phyloP scores from a whole-genome alignment of 2,329 filamentous ascomycete genomes.

The Ambrosiella xylebori region DNA sequence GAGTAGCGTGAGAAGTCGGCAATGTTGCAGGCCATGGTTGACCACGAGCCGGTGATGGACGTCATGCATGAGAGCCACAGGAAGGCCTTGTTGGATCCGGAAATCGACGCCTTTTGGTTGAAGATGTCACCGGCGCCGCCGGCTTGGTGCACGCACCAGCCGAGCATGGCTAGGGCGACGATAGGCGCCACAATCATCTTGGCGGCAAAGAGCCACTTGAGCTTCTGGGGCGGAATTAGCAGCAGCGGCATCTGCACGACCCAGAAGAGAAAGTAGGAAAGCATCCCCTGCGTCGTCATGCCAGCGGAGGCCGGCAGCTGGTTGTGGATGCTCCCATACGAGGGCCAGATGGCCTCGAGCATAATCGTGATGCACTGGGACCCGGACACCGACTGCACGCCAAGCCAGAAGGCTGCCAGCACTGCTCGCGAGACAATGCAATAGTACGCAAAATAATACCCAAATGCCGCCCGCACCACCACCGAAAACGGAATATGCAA shows the following conservation, averaged over 20 bases:
- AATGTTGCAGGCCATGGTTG: constrained; percentile 33
- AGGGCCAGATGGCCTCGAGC: constrained; percentile 24
- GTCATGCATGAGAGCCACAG: constrained; percentile 26
- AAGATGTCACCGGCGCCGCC: constrained; percentile 14
- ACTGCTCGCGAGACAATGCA: constrained; percentile 24
- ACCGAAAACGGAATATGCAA: constrained; percentile 25
- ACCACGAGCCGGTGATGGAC: constrained; percentile 31
- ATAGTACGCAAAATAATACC: constrained; percentile 25
- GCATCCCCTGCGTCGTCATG: constrained; percentile 21
- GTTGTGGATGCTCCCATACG: constrained; percentile 23
- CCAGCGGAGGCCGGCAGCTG: constrained; percentile 21
- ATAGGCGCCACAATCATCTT: constrained; percentile 19
- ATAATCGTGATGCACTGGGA: constrained; percentile 18
- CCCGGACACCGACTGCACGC: constrained; percentile 25
- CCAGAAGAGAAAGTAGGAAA: constrained; percentile 31
- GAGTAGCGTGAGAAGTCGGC: constrained; percentile 22
- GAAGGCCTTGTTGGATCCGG: constrained; percentile 23
- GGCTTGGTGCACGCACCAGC: constrained; percentile 21
- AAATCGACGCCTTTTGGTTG: constrained; percentile 14
- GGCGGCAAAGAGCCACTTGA: constrained; percentile 26
- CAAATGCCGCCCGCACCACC: constrained; percentile 24
- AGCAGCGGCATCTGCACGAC: constrained; percentile 27
- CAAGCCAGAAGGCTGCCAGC: constrained; percentile 28
- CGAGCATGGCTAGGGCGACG: constrained; percentile 18
- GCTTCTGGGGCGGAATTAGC: constrained; percentile 27